Base-by-base conservation (phyloP, 768 basidiomycete species). In the Panus rudis region DNA sequence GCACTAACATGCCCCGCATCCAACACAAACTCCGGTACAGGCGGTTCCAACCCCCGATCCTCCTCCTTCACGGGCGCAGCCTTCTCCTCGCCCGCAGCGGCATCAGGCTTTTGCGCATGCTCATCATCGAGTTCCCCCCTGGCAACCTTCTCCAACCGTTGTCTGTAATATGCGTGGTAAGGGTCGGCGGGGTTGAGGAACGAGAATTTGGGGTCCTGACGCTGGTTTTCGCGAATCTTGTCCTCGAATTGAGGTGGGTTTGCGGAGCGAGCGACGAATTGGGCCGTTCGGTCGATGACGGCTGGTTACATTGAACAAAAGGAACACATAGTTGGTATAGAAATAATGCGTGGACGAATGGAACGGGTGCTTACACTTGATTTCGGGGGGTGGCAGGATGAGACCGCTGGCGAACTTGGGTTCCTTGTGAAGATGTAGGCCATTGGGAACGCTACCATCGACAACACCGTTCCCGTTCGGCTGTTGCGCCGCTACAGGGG, bases 181-280 rank as follows among this genome's bases (percentile, higher is more conserved):
- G 96, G 91, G 73, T 99, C 96, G 38, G 79, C 79, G 49, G 90
- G 84, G 70, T 94, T 94, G 63, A 99, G 78, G 73, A 99, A 99
- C 45, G 94, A 92, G 74, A 98, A 99, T 68, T 96, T 94, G 45
- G 92, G 91, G 71, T 98, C 94, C 52, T 81, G 77, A 67, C 92
- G 89, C 65, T 93, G 93, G 56, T 88, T 86, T 67, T 97, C 92
- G 55, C 92, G 81, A 63, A 99, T 92, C 68, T 94, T 93, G 61
- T 92, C 90, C 68, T 98, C 94, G 58, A 99, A 92, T 54, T 85
- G 80, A 8, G 81, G 78, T 6, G 93, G 92, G 56, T 96, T 89
- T 21, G 85, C 86, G n/a, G 92, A 94, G 51, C 88, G 84, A 26
- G 92, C 90, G 48, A 98, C 87, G 47, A 86, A 91, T 11, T 75